Base-by-base conservation (phyloP, 345 rosid genomes). In the Arabis alpina region DNA sequence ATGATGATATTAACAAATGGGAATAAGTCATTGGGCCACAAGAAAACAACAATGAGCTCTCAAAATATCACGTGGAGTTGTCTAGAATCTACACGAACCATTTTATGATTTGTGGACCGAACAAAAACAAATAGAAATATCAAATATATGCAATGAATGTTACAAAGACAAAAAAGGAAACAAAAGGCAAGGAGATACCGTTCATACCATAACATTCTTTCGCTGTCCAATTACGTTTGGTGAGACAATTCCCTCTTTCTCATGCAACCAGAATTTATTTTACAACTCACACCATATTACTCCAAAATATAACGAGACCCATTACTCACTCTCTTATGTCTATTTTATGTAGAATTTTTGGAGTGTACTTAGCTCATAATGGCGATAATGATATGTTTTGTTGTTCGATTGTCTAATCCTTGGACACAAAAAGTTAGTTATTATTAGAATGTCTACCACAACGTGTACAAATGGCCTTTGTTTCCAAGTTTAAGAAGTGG, bases 231-330 rank as follows among this genome's bases (percentile, higher is more conserved):
- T 28, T 54, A 28, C 64, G 64, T 61, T 68, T 75, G 74, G 74
- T 54, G 64, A 52, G 78, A 54, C 74, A 55, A 68, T 68, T 75
- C 74, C 79, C 79, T 68, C 79, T 54, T 61, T 61, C 74, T 61
- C 74, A 75, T 61, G 79, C 74, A 75, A 75, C 79, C 47, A 28
- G 34, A 16, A 54, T 36, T 36, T 52, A 32, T 51, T 19, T 65
- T 34, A 66, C 67, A 66, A 28, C 67, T 40, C 77, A 65, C 30
- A 28, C 40, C 59, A 54, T 54, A 56, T 72, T 37, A 9, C 56
- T 68, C 54, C 64, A 55, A 36, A 24, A 36, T 10, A 50, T 15
- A 25, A 49, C 23, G 32, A 39, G 56, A 60, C 52, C 58, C 30
- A 23, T 50, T 39, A 24, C 41, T 40, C 9, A 52, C 70, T 66